These are phyloP conservation scores for Phialophora verrucosa DNA, from an alignment of 2,329 filamentous ascomycete species.

Conservation along the genomic window DNA sequence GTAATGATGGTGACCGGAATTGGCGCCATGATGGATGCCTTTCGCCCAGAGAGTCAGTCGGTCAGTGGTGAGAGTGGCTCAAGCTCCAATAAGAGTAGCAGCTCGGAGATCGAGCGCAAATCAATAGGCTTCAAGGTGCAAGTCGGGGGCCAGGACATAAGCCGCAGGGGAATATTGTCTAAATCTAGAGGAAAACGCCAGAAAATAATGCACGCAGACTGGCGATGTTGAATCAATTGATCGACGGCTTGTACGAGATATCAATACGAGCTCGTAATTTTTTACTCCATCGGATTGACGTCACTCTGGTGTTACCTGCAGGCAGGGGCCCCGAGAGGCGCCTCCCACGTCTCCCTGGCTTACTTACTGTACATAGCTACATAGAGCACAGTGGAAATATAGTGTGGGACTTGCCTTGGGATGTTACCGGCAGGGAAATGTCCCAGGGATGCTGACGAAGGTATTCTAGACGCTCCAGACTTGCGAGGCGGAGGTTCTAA, in stretches of 20 bases:
- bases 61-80: neutral
- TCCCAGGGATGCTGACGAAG: slow-evolving; percentile 50
- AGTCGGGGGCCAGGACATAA: neutral
- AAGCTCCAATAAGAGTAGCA: neutral
- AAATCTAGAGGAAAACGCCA: neutral
- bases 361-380: neutral
- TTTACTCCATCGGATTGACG: neutral
- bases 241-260: neutral
- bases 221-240: neutral
- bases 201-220: neutral
- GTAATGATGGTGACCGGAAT: slow-evolving; percentile 95
- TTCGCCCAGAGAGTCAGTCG: neutral
- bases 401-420: slow-evolving; percentile 53
- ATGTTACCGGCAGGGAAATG: slow-evolving; percentile 50
- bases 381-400: slow-evolving; percentile 49
- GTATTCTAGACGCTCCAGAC: slow-evolving; percentile 35
- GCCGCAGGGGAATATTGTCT: neutral
- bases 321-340: too few species aligned
- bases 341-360: too few species aligned
- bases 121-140: neutral
- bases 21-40: slow-evolving; percentile 60
- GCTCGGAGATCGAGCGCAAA: neutral
- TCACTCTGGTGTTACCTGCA: neutral
- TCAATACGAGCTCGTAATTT: neutral
- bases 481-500: slow-evolving; percentile 27